Evolutionary conservation across 345 rosid genomes (phyloP).

Genomic region (Euphorbia tirucalli): DNA sequence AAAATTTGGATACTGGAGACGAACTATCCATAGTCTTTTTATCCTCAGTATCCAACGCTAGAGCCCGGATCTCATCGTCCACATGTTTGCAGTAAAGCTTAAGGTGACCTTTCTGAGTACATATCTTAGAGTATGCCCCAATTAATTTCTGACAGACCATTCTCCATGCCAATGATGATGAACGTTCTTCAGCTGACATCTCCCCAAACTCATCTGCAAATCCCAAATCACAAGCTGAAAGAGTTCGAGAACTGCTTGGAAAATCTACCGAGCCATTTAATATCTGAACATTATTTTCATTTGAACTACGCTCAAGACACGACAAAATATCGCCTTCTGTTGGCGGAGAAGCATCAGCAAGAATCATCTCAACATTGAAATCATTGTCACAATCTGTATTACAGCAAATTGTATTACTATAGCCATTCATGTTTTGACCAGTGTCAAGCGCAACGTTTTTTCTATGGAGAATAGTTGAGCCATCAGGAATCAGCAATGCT

Average conservation of each 20-base stretch:
- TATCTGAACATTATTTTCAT: slow-evolving; percentile 28
- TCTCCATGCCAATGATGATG: slow-evolving; percentile 79
- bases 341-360: slow-evolving; percentile 66
- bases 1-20: slow-evolving; percentile 56
- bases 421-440: slow-evolving; percentile 35
- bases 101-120: slow-evolving; percentile 40
- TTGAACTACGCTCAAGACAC: slow-evolving; percentile 43
- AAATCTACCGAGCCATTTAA: slow-evolving; percentile 26
- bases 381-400: slow-evolving; percentile 45
- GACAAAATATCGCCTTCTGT: slow-evolving; percentile 53
- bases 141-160: slow-evolving; percentile 55
- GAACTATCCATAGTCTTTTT: slow-evolving; percentile 32
- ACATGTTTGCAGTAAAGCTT: slow-evolving; percentile 68
- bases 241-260: slow-evolving; percentile 25
- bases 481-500: slow-evolving; percentile 50
- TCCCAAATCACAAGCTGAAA: slow-evolving; percentile 23
- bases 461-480: slow-evolving; percentile 53
- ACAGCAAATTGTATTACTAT: slow-evolving; percentile 21
- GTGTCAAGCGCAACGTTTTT: slow-evolving; percentile 32
- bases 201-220: slow-evolving; percentile 61
- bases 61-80: slow-evolving; percentile 35
- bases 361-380: slow-evolving; percentile 51
- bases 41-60: slow-evolving; percentile 39
- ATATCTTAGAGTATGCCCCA: slow-evolving; percentile 48
- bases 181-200: slow-evolving; percentile 69